phyloP scores from a whole-genome alignment of 768 basidiomycete genomes.

The Mycena metata region DNA sequence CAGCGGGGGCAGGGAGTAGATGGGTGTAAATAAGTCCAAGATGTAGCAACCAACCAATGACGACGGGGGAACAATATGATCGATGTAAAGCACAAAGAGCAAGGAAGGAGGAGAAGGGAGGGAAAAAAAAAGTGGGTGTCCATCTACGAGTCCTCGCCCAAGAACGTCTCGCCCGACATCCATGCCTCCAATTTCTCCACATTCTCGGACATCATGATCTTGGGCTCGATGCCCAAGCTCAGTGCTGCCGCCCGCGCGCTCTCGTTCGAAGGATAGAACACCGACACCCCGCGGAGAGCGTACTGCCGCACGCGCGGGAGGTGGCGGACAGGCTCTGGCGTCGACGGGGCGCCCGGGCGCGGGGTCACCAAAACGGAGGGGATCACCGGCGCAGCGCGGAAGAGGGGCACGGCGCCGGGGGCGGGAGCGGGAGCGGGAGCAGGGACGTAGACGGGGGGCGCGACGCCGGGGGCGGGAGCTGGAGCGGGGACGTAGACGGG shows the following conservation, averaged over 20 bases:
- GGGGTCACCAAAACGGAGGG: not conserved
- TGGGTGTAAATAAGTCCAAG: not conserved
- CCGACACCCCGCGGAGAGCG: not conserved
- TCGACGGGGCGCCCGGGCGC: not conserved
- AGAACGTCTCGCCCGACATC: constrained; percentile 3
- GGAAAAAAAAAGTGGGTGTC: not conserved
- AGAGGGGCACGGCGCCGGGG: not conserved
- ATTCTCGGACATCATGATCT: constrained; percentile 10
- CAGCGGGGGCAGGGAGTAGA: not conserved
- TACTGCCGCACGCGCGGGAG: not conserved
- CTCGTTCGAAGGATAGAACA: not conserved
- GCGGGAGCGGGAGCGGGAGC: not conserved
- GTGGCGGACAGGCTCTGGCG: not conserved
- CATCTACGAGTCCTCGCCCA: not conserved
- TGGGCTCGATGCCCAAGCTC: not conserved
- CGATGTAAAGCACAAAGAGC: no score
- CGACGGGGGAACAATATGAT: no score
- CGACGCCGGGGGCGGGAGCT: not conserved
- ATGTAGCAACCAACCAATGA: no score
- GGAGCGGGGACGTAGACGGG: not conserved
- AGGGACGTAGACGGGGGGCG: not conserved
- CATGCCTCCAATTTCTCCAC: constrained; percentile 12
- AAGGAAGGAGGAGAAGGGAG: not conserved
- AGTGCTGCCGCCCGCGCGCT: not conserved
- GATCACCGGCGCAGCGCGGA: not conserved